Evolutionary conservation across 805 yeast species (phyloP).

Genomic region (Saturnispora saitoi): DNA sequence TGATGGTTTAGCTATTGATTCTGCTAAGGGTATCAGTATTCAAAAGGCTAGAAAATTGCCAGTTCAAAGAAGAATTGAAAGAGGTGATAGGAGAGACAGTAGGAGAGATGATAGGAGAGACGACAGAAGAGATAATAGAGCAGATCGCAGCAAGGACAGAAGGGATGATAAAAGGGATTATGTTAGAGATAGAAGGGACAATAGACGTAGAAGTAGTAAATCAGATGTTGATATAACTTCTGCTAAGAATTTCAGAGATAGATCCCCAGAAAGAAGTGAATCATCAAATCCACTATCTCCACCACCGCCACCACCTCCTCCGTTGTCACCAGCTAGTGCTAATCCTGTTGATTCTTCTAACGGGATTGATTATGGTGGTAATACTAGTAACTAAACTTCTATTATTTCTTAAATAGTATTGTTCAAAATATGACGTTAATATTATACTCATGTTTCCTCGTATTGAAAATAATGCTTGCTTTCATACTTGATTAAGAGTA

Average conservation of each 20-base stretch:
- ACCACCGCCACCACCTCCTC: slow-evolving; percentile 7
- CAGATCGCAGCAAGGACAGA: slow-evolving; percentile 14
- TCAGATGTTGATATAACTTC: neutral
- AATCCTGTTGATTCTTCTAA: no score
- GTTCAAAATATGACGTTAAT: no score
- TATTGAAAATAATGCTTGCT: no score
- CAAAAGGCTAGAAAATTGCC: slow-evolving; percentile 53
- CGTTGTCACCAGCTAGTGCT: slow-evolving; percentile 1
- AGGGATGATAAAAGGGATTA: slow-evolving; percentile 1
- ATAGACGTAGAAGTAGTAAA: neutral
- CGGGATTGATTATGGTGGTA: no score
- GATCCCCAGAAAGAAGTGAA: neutral
- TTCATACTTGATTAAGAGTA: no score
- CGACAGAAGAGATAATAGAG: slow-evolving; percentile 6
- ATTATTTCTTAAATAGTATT: no score
- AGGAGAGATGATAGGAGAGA: slow-evolving; percentile 16
- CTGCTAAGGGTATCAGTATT: slow-evolving; percentile 35
- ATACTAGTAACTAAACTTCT: no score
- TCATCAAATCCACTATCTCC: neutral
- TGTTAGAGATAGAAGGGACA: slow-evolving; percentile 14
- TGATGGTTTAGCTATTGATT: slow-evolving; percentile 32
- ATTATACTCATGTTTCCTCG: no score
- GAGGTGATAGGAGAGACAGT: neutral
- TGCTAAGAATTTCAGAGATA: neutral
- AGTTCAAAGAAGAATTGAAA: slow-evolving; percentile 17